These are phyloP conservation scores for Gentiana straminea DNA, from an alignment of 257 asterid species.

Conservation along the genomic window DNA sequence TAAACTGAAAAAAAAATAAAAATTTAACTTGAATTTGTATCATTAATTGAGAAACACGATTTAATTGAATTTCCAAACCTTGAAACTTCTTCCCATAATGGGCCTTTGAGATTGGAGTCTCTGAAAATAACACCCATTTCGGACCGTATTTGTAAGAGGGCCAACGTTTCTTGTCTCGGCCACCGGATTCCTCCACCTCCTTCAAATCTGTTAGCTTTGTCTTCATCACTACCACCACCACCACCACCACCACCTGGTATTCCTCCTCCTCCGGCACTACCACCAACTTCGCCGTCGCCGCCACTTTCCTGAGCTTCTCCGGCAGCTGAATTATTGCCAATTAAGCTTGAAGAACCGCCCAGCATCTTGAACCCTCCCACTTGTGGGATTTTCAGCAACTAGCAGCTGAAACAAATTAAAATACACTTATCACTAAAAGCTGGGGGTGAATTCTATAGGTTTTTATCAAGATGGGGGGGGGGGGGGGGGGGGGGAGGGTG, in stretches of 20 bases:
- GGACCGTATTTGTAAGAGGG: constrained; percentile 70
- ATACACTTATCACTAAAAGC: constrained; percentile 26
- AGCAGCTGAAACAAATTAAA: constrained; percentile 26
- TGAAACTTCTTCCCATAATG: constrained; percentile 96
- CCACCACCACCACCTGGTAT: constrained; percentile 15
- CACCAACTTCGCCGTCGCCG: constrained; percentile 11
- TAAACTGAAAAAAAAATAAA: too few species aligned
- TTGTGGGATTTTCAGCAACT: constrained; percentile 10
- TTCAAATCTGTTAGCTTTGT: constrained; percentile 21
- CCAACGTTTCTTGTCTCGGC: constrained; percentile 93
- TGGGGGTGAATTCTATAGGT: constrained; percentile 73
- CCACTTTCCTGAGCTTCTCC: constrained; percentile 49
- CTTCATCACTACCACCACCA: constrained; percentile 17
- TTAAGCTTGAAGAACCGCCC: constrained; percentile 23
- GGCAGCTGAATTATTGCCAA: constrained; percentile 7
- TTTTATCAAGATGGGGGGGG: constrained; percentile 51
- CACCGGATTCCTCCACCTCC: constrained; percentile 63
- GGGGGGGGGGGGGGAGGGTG: constrained; percentile 54
- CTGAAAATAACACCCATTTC: constrained; percentile 77
- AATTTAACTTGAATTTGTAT: too few species aligned
- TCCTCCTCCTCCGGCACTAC: constrained; percentile 16
- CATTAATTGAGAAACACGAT: too few species aligned
- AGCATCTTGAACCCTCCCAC: constrained; percentile 29
- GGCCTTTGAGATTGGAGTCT: constrained; percentile 89
- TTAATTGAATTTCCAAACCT: constrained; percentile 20